These are phyloP conservation scores for Venustampulla echinocandica DNA, from an alignment of 495 filamentous ascomycete genomes.

Conservation along the genomic window DNA sequence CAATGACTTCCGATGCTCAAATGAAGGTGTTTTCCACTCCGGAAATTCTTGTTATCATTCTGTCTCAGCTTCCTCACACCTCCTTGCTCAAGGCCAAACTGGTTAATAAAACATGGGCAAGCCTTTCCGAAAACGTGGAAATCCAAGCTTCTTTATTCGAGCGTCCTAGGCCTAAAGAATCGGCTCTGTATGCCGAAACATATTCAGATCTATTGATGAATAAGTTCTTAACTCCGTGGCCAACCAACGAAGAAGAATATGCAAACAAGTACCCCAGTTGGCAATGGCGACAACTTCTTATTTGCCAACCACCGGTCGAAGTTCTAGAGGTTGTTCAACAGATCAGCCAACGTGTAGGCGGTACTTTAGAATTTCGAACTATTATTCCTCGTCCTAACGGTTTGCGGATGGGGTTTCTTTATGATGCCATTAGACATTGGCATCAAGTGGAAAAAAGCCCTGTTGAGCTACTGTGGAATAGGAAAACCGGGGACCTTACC, in stretches of 20 bases:
- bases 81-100: constrained; percentile 1
- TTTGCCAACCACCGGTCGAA: constrained; percentile 1
- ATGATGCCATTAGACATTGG: constrained; percentile 4
- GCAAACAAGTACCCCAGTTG: not conserved
- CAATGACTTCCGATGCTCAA: not conserved
- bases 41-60: not conserved
- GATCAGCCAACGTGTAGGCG: not conserved
- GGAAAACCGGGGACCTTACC: constrained; percentile 1
- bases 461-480: constrained; percentile 1
- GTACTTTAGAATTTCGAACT: not conserved
- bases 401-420: constrained; percentile 1
- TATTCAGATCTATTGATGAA: constrained; percentile 1
- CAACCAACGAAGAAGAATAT: not conserved
- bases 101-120: constrained; percentile 1
- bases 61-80: constrained; percentile 1
- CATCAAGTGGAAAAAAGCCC: not conserved
- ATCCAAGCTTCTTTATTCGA: not conserved
- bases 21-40: not conserved
- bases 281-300: constrained; percentile 2
- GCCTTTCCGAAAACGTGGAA: not conserved
- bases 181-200: not conserved
- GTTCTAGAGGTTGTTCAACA: not conserved
- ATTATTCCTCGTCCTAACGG: not conserved
- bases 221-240: not conserved
- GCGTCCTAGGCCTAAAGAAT: constrained; percentile 1